Evolutionary conservation across 2,329 filamentous ascomycete species (phyloP).

Genomic region (Penicillium sp.): DNA sequence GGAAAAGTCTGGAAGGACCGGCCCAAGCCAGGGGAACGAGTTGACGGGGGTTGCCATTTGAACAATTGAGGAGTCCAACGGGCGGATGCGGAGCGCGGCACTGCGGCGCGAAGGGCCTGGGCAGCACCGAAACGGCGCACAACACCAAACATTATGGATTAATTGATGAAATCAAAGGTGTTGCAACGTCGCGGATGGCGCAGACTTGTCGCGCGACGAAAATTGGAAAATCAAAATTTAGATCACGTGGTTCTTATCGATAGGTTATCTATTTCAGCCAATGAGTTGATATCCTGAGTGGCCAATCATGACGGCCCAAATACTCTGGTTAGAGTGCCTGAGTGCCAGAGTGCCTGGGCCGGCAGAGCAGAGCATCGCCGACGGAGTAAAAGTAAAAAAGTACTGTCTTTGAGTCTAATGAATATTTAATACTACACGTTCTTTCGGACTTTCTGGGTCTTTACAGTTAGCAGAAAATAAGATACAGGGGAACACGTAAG

Average conservation of each 20-base stretch:
- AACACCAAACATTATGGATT: slow-evolving; percentile 42
- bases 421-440: too few relatives aligned
- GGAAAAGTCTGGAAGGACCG: slow-evolving; percentile 38
- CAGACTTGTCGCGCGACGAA: slow-evolving; percentile 21
- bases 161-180: slow-evolving; percentile 6
- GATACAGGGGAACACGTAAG: too few relatives aligned
- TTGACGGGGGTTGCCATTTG: slow-evolving; percentile 31
- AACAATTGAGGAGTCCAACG: slow-evolving; percentile 33
- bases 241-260: slow-evolving; percentile 30
- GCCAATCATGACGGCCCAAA: too few relatives aligned
- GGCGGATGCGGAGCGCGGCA: slow-evolving; percentile 32
- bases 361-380: too few relatives aligned
- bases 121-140: slow-evolving; percentile 44
- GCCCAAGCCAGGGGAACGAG: slow-evolving; percentile 20
- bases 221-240: slow-evolving; percentile 28
- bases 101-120: slow-evolving; percentile 41
- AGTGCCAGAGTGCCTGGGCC: too few relatives aligned
- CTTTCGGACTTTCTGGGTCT: too few relatives aligned
- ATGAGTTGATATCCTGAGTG: too few relatives aligned
- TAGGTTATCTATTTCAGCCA: slow-evolving; percentile 3
- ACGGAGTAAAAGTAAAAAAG: too few relatives aligned
- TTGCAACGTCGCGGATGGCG: too few relatives aligned
- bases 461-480: too few relatives aligned
- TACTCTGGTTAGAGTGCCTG: too few relatives aligned
- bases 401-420: too few relatives aligned